Evolutionary conservation across 1,139 yeast genomes (phyloP).

Genomic region (Kazachstania sp.): DNA sequence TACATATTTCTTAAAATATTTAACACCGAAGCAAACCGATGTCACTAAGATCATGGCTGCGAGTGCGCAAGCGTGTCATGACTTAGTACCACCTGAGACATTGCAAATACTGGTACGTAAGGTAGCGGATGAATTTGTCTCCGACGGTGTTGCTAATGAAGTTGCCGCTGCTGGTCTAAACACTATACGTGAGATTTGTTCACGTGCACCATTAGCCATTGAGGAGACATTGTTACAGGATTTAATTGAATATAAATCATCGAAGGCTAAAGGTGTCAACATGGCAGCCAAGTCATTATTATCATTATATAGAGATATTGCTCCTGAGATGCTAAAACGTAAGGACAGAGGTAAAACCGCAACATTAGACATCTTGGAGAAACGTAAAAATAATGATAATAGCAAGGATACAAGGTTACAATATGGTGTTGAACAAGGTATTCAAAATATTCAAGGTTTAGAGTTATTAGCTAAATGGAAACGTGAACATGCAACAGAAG

Average conservation of each 20-base stretch:
- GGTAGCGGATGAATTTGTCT: conserved; percentile 93
- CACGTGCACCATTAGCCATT: conserved; percentile 91
- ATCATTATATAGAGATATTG: conserved; percentile 79
- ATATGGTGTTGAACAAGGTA: conserved; percentile 56
- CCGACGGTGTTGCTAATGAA: conserved; percentile 96
- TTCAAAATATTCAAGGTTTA: conserved; percentile 76
- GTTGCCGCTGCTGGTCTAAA: conserved; percentile 97
- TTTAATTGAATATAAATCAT: conserved; percentile 80
- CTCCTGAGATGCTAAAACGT: conserved; percentile 86
- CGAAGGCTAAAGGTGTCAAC: conserved; percentile 86
- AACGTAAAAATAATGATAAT: conserved; percentile 30
- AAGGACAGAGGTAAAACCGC: conserved; percentile 93
- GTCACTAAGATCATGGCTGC: conserved; percentile 97
- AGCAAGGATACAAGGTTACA: conserved; percentile 35
- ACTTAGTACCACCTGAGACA: conserved; percentile 91
- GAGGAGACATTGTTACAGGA: conserved; percentile 82
- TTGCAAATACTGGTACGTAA: conserved; percentile 73
- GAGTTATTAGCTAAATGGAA: conserved; percentile 88
- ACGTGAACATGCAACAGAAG: conserved; percentile 17
- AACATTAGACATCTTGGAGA: conserved; percentile 64
- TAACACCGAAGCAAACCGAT: conserved; percentile 88
- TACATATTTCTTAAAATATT: conserved; percentile 75
- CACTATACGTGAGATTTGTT: conserved; percentile 82
- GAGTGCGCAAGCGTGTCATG: conserved; percentile 93
- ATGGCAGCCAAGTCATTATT: conserved; percentile 92